Base-by-base conservation (phyloP, 1,284 basidiomycete genomes). In the Cryptococcus jaspeensis region DNA sequence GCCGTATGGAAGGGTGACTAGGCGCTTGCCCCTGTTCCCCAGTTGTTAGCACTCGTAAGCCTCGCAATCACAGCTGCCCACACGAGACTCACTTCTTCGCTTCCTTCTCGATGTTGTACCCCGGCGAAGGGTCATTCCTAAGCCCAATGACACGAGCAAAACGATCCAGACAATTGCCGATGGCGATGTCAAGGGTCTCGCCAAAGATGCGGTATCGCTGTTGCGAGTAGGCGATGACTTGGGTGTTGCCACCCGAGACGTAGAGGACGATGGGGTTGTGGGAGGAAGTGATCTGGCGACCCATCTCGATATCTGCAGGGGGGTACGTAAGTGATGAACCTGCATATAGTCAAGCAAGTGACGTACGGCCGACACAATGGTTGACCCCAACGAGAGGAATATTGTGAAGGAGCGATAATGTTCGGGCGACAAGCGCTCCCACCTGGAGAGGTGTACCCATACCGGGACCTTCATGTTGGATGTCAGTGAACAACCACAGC, bases 191-290 rank as follows among this genome's bases (percentile, higher is more conserved):
- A 50, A 99, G 83, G 12, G 96, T 99, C 78, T 99, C 96, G 25
- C 96, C 96, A 75, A 99, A 99, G 64, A 99, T 99, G 45, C 96
- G 86, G 74, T 99, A 99, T 61, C 92, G 85, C 63, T 98, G 92
- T 64, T 92, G 88, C 18, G 92, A 96, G 76, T 99, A 99, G 1
- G 96, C 96, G 63, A 99, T 98, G 36, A 99, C 94, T 78, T 99
- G 96, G 0, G 96, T 99, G 77, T 99, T 99, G 11, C 96, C 96
- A 15, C 96, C 96, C 0, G 94, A 98, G 12, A 99, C 96, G 73
- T 99, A 99, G 36, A 99, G 85, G 2, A 99, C 94, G 66, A 99
- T 89, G 0, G 96, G 96, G 69, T 98, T 96, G 58, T 87, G 85
- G 1, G 96, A 94, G 37, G 88, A 88, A 0, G 96, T 99, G 64